Evolutionary conservation across 768 basidiomycete species (phyloP).

Genomic region (Auricularia auricula-judae): DNA sequence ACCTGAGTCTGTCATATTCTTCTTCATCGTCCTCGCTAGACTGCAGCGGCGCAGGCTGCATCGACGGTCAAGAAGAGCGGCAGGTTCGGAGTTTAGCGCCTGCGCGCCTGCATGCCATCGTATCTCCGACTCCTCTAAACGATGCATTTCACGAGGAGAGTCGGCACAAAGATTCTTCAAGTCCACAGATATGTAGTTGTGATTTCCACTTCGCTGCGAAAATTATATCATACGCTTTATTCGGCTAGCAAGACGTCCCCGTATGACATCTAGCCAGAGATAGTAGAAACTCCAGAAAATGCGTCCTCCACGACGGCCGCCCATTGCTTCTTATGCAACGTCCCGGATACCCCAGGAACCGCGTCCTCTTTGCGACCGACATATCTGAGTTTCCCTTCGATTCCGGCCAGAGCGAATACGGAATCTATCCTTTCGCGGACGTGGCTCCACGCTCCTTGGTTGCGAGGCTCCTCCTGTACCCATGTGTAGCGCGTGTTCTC

Average conservation of each 20-base stretch:
- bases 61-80: background rate
- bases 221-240: too few relatives aligned
- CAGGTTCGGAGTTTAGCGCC: too few relatives aligned
- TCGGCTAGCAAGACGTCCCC: too few relatives aligned
- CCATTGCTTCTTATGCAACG: conserved; percentile 57
- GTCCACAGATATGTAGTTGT: too few relatives aligned
- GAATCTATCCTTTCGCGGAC: conserved; percentile 44
- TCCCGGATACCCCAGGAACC: conserved; percentile 65
- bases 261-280: too few relatives aligned
- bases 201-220: too few relatives aligned
- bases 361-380: conserved; percentile 62
- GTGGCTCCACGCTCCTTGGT: conserved; percentile 74
- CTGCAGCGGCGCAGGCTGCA: background rate
- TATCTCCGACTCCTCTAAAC: too few relatives aligned
- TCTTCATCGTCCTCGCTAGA: background rate
- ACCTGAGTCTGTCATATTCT: background rate
- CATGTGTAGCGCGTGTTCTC: conserved; percentile 35
- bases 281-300: conserved; percentile 24
- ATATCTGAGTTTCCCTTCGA: conserved; percentile 32
- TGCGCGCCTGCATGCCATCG: too few relatives aligned
- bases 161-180: too few relatives aligned
- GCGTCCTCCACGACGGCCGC: conserved; percentile 44
- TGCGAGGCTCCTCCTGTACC: conserved; percentile 82
- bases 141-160: too few relatives aligned
- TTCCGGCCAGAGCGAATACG: conserved; percentile 30